Percentiles rank a stretch among this genome's conserved stretches.
Conservation (phyloP, 345 rosid species). For the Eucalyptus marginata region DNA sequence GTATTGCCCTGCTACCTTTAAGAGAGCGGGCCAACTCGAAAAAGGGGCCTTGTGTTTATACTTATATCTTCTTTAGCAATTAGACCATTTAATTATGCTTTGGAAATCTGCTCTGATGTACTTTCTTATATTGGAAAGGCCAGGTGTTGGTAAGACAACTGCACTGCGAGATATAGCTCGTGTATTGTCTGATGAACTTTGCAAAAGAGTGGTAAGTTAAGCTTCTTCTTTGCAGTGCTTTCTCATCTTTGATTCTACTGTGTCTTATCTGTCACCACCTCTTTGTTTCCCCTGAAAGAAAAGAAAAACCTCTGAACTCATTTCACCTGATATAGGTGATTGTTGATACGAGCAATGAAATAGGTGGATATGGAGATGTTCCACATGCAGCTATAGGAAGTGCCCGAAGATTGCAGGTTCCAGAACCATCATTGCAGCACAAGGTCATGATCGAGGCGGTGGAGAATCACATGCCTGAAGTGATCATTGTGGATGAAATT, state of each 20-base stretch:
- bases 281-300: neutral
- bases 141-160: slow-evolving; percentile 76
- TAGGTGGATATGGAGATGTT: slow-evolving; percentile 70
- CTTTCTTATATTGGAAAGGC: slow-evolving; percentile 10
- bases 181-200: slow-evolving; percentile 51
- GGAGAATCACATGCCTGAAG: slow-evolving; percentile 80
- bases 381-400: slow-evolving; percentile 70
- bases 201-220: slow-evolving; percentile 47
- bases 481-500: slow-evolving; percentile 57
- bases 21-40: neutral
- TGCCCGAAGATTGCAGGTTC: slow-evolving; percentile 75
- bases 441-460: slow-evolving; percentile 67
- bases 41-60: neutral
- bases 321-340: slow-evolving; percentile 25
- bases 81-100: neutral
- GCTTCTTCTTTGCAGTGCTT: neutral
- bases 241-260: neutral
- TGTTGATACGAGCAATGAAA: slow-evolving; percentile 69
- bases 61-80: neutral
- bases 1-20: neutral
- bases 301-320: neutral
- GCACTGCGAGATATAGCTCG: slow-evolving; percentile 57
- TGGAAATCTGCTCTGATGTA: neutral
- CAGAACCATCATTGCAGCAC: slow-evolving; percentile 51
- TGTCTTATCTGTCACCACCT: neutral